These are phyloP conservation scores for Arabis hirsuta DNA, from an alignment of 345 rosid genomes.

Conservation along the genomic window DNA sequence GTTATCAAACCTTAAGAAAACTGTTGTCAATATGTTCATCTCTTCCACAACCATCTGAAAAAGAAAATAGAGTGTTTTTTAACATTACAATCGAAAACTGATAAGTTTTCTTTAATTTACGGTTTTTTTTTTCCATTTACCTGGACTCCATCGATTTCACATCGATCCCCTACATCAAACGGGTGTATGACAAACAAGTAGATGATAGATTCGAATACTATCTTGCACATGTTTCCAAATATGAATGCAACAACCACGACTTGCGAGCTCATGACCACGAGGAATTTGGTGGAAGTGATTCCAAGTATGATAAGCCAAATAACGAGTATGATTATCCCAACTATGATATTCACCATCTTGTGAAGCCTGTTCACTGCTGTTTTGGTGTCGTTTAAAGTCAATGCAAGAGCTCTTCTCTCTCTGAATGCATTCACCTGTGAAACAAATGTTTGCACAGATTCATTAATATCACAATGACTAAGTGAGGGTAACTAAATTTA, in stretches of 20 bases:
- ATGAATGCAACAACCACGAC: constrained; percentile 72
- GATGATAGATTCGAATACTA: constrained; percentile 76
- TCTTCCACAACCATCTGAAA: constrained; percentile 84
- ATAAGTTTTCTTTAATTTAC: neutral
- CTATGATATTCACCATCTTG: constrained; percentile 71
- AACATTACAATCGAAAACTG: neutral
- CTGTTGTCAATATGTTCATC: constrained; percentile 83
- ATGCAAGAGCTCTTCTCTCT: constrained; percentile 74
- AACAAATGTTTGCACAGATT: neutral
- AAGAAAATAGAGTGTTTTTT: neutral
- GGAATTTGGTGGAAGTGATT: constrained; percentile 61
- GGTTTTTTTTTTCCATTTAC: constrained; percentile 38
- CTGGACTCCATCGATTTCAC: constrained; percentile 77
- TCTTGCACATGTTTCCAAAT: constrained; percentile 86
- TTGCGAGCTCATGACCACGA: constrained; percentile 68
- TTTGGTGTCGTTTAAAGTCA: constrained; percentile 75
- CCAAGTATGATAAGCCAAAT: constrained; percentile 68
- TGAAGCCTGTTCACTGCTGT: constrained; percentile 81
- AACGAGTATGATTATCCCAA: constrained; percentile 53
- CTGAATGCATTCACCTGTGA: constrained; percentile 66
- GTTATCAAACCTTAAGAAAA: constrained; percentile 73
- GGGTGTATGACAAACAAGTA: constrained; percentile 88
- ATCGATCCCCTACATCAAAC: constrained; percentile 82
- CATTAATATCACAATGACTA: neutral
- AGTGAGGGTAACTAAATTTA: neutral